Percentiles rank a stretch among this genome's conserved stretches.
These are phyloP conservation scores for Canavalia ensiformis DNA, from an alignment of 306 rosid species.

Conservation along the genomic window DNA sequence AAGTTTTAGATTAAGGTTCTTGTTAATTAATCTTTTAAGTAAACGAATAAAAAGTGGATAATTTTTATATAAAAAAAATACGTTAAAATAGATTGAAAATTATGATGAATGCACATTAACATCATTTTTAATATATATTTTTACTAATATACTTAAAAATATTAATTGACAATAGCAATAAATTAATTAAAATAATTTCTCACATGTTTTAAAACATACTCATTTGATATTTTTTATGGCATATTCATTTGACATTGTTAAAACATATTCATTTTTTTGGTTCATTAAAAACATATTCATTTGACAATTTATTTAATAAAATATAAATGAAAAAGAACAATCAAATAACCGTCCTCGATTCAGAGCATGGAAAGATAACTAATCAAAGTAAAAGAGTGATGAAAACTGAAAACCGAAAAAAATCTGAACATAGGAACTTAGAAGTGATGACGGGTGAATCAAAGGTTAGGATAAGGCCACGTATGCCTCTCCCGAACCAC, in stretches of 20 bases:
- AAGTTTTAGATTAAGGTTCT: too few species aligned
- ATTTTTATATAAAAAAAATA: too few species aligned
- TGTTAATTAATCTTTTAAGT: too few species aligned
- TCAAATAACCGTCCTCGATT: background rate
- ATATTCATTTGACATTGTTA: too few species aligned
- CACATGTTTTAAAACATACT: background rate
- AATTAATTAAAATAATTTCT: too few species aligned
- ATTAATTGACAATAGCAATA: too few species aligned
- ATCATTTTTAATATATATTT: too few species aligned
- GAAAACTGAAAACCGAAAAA: conserved; percentile 1
- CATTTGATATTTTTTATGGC: background rate
- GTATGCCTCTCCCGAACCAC: conserved; percentile 66
- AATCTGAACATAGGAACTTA: background rate
- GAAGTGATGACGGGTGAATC: conserved; percentile 16
- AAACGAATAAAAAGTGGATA: too few species aligned
- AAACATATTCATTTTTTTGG: too few species aligned
- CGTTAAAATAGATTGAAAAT: too few species aligned
- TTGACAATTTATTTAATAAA: background rate
- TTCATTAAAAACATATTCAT: background rate
- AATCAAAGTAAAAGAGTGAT: background rate
- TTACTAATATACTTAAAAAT: too few species aligned
- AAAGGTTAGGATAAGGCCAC: conserved; percentile 64
- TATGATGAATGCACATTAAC: too few species aligned
- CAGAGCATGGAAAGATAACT: background rate
- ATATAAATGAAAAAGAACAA: background rate